These are phyloP conservation scores for Blastobotrys illinoisensis DNA, from an alignment of 1,139 yeast species.

Conservation along the genomic window DNA sequence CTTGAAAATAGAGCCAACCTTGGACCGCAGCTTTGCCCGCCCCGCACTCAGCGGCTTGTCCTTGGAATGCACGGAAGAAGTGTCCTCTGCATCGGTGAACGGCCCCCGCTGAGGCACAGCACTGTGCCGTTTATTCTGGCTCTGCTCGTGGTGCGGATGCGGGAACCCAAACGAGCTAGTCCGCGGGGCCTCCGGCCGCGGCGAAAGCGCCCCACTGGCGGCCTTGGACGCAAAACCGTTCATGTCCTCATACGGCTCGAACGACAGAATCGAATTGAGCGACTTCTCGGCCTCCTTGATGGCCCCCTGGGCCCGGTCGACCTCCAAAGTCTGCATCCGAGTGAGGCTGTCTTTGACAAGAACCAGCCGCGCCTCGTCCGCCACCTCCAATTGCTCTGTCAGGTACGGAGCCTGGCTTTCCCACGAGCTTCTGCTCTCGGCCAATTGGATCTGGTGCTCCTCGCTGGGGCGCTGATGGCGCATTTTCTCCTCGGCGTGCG, in stretches of 20 bases:
- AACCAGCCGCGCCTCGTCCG: slow-evolving; percentile 63
- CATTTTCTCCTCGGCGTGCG: slow-evolving; percentile 17
- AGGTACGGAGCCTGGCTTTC: slow-evolving; percentile 71
- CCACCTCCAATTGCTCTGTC: slow-evolving; percentile 69
- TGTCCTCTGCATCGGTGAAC: slow-evolving; percentile 3
- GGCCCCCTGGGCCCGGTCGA: slow-evolving; percentile 32
- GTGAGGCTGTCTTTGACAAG: slow-evolving; percentile 64
- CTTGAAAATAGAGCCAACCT: slow-evolving; percentile 79
- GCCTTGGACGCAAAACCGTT: slow-evolving; percentile 48
- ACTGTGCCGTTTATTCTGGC: neutral
- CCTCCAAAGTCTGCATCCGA: slow-evolving; percentile 56
- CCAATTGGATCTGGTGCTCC: slow-evolving; percentile 22
- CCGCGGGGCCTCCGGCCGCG: neutral
- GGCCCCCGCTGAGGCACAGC: neutral
- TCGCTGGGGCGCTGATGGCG: slow-evolving; percentile 20
- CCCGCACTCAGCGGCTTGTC: slow-evolving; percentile 8
- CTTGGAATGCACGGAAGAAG: slow-evolving; percentile 14
- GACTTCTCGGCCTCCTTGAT: slow-evolving; percentile 51
- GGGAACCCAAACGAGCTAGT: neutral
- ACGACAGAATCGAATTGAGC: slow-evolving; percentile 57
- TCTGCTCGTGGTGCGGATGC: neutral
- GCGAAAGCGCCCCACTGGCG: slow-evolving; percentile 17
- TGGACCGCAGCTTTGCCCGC: slow-evolving; percentile 53
- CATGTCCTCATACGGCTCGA: slow-evolving; percentile 55
- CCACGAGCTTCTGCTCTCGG: slow-evolving; percentile 44